Evolutionary conservation across 2,329 filamentous ascomycete genomes (phyloP).

Genomic region (Fusarium lyarnte): DNA sequence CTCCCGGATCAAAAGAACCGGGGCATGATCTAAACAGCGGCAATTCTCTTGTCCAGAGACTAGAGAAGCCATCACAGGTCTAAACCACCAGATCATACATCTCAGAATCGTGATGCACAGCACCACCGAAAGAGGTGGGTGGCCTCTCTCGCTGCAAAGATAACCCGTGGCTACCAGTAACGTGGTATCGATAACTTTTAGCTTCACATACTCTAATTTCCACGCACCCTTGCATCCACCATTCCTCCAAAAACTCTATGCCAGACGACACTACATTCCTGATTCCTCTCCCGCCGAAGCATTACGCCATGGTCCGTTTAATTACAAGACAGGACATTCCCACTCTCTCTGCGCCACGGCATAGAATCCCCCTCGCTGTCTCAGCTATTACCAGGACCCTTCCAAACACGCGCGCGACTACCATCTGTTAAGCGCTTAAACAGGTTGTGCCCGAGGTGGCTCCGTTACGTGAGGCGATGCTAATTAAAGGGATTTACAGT

Average conservation of each 20-base stretch:
- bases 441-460: not conserved
- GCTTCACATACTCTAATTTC: slow-evolving; percentile 7
- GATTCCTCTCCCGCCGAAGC: slow-evolving; percentile 7
- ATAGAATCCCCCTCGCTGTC: slow-evolving; percentile 3
- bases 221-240: not conserved
- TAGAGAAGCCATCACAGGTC: slow-evolving; percentile 1
- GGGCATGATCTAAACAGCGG: not conserved
- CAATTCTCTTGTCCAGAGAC: not conserved
- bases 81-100: slow-evolving; percentile 8
- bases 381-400: slow-evolving; percentile 27
- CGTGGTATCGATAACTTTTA: not conserved
- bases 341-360: not conserved
- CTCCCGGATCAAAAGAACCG: not conserved
- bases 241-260: not conserved
- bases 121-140: not conserved
- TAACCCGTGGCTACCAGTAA: not conserved
- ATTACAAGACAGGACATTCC: not conserved
- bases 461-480: not conserved
- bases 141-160: slow-evolving; percentile 3
- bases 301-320: slow-evolving; percentile 17
- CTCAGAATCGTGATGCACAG: not conserved
- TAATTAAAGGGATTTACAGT: slow-evolving; percentile 13
- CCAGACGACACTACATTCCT: slow-evolving; percentile 18
- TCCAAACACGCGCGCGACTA: slow-evolving; percentile 41
- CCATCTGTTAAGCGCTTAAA: slow-evolving; percentile 12